These are phyloP conservation scores for Quercus engelmannii DNA, from an alignment of 306 rosid genomes.

Conservation along the genomic window DNA sequence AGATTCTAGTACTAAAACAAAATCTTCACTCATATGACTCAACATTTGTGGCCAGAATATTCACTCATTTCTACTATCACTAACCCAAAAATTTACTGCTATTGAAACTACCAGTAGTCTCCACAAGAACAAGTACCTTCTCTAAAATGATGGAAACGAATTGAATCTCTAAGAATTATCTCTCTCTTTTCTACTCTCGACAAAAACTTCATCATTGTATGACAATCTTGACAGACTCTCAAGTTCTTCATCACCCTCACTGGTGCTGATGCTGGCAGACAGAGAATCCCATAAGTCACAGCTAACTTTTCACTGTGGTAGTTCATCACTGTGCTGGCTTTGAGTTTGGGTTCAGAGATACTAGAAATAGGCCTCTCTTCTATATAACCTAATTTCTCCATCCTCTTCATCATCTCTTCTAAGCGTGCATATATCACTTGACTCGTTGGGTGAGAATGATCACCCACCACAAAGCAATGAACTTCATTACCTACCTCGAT, in stretches of 20 bases:
- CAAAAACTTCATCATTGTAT: conserved; percentile 49
- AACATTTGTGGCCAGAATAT: too few species aligned
- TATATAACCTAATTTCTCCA: conserved; percentile 15
- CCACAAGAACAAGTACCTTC: conserved; percentile 60
- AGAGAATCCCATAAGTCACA: conserved; percentile 50
- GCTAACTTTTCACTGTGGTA: conserved; percentile 67
- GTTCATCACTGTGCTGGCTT: conserved; percentile 6
- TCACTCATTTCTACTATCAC: too few species aligned
- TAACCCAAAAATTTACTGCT: too few species aligned
- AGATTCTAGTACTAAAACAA: too few species aligned
- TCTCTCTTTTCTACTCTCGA: conserved; percentile 49
- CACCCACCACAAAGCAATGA: conserved; percentile 49
- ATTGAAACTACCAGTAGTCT: conserved; percentile 51
- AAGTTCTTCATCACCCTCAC: conserved; percentile 66
- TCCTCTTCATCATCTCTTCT: conserved; percentile 34
- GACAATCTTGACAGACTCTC: conserved; percentile 60
- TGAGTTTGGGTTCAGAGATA: conserved; percentile 10
- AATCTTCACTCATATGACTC: too few species aligned
- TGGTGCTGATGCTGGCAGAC: conserved; percentile 50
- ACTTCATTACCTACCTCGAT: conserved; percentile 47
- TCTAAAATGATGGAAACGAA: conserved; percentile 57
- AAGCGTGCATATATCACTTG: conserved; percentile 36
- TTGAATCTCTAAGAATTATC: conserved; percentile 51
- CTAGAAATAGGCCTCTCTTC: conserved; percentile 11
- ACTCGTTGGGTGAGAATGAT: conserved; percentile 43